Conservation (phyloP, 805 yeast genomes). For the Ogataea paradorogensis region DNA sequence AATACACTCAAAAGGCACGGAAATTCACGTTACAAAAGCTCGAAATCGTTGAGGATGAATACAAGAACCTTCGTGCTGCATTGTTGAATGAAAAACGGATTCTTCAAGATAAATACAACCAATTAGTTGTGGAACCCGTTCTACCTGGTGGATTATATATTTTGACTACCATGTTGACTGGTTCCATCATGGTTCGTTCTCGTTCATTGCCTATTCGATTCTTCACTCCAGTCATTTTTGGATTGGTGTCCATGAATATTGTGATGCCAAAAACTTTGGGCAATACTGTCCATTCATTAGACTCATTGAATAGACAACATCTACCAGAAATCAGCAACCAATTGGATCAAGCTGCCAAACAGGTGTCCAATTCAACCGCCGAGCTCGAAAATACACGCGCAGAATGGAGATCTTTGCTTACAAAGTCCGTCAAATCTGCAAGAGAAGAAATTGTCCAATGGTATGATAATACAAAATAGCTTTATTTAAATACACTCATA, state of each 20-base stretch:
- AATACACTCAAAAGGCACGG: conserved; percentile 40
- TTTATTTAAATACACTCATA: conserved; percentile 20
- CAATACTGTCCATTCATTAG: conserved; percentile 30
- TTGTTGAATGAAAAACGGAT: conserved; percentile 40
- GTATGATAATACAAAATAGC: conserved; percentile 8
- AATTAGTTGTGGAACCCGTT: conserved; percentile 47
- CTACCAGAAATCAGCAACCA: conserved; percentile 36
- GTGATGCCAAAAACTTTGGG: conserved; percentile 51
- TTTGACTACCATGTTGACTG: conserved; percentile 52
- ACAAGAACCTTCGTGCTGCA: conserved; percentile 45
- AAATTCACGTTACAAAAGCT: conserved; percentile 37
- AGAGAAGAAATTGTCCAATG: conserved; percentile 9
- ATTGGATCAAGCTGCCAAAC: conserved; percentile 15
- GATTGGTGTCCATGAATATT: conserved; percentile 40
- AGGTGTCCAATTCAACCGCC: conserved; percentile 2
- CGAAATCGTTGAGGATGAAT: conserved; percentile 41
- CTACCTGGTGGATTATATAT: conserved; percentile 55
- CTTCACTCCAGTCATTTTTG: conserved; percentile 49
- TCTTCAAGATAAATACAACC: conserved; percentile 32
- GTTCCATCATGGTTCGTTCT: conserved; percentile 51
- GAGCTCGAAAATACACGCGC: conserved; percentile 3
- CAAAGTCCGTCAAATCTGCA: conserved; percentile 4
- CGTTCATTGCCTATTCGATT: conserved; percentile 50
- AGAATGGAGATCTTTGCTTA: conserved; percentile 2
- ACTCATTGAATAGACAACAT: conserved; percentile 33